phyloP scores from a whole-genome alignment of 2,329 filamentous ascomycete species.

The Dothidotthia symphoricarpi region DNA sequence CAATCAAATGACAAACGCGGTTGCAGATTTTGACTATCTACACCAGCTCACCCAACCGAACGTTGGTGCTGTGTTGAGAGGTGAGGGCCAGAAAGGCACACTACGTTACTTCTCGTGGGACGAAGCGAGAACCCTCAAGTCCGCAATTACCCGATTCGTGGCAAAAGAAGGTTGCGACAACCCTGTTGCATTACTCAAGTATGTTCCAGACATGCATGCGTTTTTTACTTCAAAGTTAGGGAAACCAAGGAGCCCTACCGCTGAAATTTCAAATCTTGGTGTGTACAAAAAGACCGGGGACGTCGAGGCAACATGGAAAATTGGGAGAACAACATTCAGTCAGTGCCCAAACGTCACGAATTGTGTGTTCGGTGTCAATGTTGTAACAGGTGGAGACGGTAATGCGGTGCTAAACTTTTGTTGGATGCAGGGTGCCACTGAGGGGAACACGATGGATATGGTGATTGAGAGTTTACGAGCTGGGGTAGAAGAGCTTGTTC shows the following conservation, averaged over 20 bases:
- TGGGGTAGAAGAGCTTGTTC: too few relatives aligned
- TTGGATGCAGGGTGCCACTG: too few relatives aligned
- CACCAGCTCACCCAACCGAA: conserved; percentile 7
- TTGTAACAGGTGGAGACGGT: conserved; percentile 47
- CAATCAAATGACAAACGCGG: conserved; percentile 33
- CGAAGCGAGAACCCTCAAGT: conserved; percentile 17
- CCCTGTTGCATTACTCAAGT: conserved; percentile 41
- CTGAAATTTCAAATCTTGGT: conserved; percentile 51
- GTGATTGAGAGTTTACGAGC: too few relatives aligned
- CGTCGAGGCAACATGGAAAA: too few relatives aligned
- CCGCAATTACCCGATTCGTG: conserved; percentile 12
- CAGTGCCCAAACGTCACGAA: conserved; percentile 45
- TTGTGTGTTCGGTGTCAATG: conserved; percentile 41
- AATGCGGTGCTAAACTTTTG: conserved; percentile 43
- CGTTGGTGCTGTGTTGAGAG: background rate
- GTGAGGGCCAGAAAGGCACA: background rate
- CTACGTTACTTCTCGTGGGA: conserved; percentile 20
- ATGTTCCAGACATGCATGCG: conserved; percentile 42
- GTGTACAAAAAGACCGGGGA: conserved; percentile 18
- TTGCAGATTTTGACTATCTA: conserved; percentile 12
- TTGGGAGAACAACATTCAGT: conserved; percentile 48
- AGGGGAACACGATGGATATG: too few relatives aligned
- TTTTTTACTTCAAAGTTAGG: conserved; percentile 43
- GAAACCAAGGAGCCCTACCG: conserved; percentile 38
- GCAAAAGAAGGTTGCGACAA: conserved; percentile 32